These are phyloP conservation scores for Trichoderma koningii DNA, from an alignment of 2,329 filamentous ascomycete genomes.

Conservation along the genomic window DNA sequence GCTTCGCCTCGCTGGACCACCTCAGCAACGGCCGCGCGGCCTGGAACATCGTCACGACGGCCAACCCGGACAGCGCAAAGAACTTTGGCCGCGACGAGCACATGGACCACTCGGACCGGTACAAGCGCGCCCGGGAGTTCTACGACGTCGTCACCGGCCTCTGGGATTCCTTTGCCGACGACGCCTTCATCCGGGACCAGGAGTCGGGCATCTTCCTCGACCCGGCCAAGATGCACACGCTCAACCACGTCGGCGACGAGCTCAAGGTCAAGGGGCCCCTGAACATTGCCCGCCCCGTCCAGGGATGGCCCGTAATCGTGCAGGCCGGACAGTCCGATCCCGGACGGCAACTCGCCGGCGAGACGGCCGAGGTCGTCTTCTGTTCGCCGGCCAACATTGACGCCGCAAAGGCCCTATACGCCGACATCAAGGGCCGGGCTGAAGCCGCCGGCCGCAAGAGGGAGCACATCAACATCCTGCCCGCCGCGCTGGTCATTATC, in stretches of 20 bases:
- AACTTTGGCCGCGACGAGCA: constrained; percentile 56
- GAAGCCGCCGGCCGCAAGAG: constrained; percentile 48
- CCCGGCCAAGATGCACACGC: constrained; percentile 53
- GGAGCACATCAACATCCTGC: constrained; percentile 54
- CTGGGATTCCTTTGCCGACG: constrained; percentile 59
- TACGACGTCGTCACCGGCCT: constrained; percentile 56
- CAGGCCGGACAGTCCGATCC: constrained; percentile 57
- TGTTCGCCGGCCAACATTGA: constrained; percentile 51
- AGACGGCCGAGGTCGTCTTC: constrained; percentile 57
- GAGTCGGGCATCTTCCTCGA: constrained; percentile 53
- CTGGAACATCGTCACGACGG: constrained; percentile 58
- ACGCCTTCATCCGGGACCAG: constrained; percentile 53
- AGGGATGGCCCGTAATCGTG: constrained; percentile 59
- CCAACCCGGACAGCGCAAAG: constrained; percentile 53
- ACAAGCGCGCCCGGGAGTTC: constrained; percentile 54
- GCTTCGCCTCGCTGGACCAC: constrained; percentile 57
- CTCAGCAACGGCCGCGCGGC: constrained; percentile 53
- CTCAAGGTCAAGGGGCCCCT: constrained; percentile 51
- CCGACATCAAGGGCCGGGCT: constrained; percentile 53
- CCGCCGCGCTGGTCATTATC: constrained; percentile 53
- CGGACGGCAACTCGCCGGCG: constrained; percentile 52
- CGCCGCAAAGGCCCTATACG: constrained; percentile 50
- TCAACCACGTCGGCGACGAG: constrained; percentile 49
- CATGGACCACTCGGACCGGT: constrained; percentile 51
- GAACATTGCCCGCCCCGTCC: constrained; percentile 55